These are phyloP conservation scores for Bidens hawaiensis DNA, from an alignment of 140 eudicot species.

Conservation along the genomic window DNA sequence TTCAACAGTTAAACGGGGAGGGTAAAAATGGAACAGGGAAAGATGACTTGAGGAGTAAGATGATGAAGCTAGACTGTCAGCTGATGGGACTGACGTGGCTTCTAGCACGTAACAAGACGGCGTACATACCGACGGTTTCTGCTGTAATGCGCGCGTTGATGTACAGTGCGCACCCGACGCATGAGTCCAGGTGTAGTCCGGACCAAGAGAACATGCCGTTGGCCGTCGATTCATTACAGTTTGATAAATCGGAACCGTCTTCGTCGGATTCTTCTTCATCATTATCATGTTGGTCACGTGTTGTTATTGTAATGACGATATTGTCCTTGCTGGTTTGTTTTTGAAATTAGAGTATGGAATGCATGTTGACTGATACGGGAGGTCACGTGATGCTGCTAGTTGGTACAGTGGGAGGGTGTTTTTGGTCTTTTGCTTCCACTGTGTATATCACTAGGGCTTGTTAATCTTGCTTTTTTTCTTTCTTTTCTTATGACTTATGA, in stretches of 20 bases:
- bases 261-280: neutral
- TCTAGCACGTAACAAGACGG: slow-evolving; percentile 79
- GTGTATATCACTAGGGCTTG: slow-evolving; percentile 1
- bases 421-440: slow-evolving; percentile 9
- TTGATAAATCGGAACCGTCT: slow-evolving; percentile 40
- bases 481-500: too few species aligned
- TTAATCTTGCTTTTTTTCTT: neutral
- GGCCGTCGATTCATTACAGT: slow-evolving; percentile 90
- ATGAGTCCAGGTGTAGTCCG: slow-evolving; percentile 71
- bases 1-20: slow-evolving; percentile 57
- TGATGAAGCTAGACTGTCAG: slow-evolving; percentile 81
- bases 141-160: slow-evolving; percentile 89
- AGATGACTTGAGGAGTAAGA: slow-evolving; percentile 54
- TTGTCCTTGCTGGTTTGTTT: slow-evolving; percentile 6
- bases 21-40: slow-evolving; percentile 52
- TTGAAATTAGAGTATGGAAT: neutral
- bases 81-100: slow-evolving; percentile 98
- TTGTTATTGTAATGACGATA: slow-evolving; percentile 10
- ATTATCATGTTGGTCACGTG: slow-evolving; percentile 13
- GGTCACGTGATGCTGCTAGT: slow-evolving; percentile 17
- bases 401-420: slow-evolving; percentile 6
- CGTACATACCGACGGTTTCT: slow-evolving; percentile 92
- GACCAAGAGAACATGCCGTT: slow-evolving; percentile 97
- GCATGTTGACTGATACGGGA: slow-evolving; percentile 5
- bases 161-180: slow-evolving; percentile 90